phyloP scores from a whole-genome alignment of 257 asterid genomes.

The Ajuga chamaepitys region DNA sequence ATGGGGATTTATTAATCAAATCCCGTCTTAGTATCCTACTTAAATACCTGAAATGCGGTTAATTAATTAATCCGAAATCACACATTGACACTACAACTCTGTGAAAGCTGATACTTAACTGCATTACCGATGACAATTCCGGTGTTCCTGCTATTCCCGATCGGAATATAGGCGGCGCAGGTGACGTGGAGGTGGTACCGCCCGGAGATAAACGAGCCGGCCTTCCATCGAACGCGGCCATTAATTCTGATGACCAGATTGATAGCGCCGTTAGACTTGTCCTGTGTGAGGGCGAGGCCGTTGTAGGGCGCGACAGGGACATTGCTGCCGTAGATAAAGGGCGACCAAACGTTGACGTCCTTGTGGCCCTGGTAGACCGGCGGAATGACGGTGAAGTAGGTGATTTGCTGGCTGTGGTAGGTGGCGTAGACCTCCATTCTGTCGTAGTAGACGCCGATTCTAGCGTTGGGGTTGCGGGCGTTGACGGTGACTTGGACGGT shows the following conservation, averaged over 20 bases:
- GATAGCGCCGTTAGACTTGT: slow-evolving; percentile 49
- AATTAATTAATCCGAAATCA: slow-evolving; percentile 6
- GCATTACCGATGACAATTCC: slow-evolving; percentile 54
- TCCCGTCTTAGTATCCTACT: background rate
- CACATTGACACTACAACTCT: slow-evolving; percentile 54
- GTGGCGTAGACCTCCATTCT: slow-evolving; percentile 42
- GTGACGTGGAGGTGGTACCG: slow-evolving; percentile 63
- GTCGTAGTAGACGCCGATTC: slow-evolving; percentile 64
- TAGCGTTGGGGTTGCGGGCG: slow-evolving; percentile 69
- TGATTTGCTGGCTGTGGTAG: slow-evolving; percentile 72
- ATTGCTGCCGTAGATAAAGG: slow-evolving; percentile 53
- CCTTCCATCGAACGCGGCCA: slow-evolving; percentile 76
- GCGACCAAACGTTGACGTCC: slow-evolving; percentile 80
- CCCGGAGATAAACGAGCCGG: slow-evolving; percentile 52
- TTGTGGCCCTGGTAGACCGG: slow-evolving; percentile 81
- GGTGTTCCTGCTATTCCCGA: slow-evolving; percentile 27
- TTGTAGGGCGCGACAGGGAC: slow-evolving; percentile 90
- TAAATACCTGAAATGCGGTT: background rate
- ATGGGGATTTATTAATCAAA: too few species aligned
- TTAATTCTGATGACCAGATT: slow-evolving; percentile 36
- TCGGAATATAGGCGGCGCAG: slow-evolving; percentile 61
- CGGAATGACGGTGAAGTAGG: slow-evolving; percentile 58
- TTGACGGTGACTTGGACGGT: slow-evolving; percentile 61
- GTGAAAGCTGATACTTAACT: slow-evolving; percentile 68
- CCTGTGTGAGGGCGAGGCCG: slow-evolving; percentile 47